These are phyloP conservation scores for Melastoma malabathricum DNA, from an alignment of 345 rosid species.

Conservation along the genomic window DNA sequence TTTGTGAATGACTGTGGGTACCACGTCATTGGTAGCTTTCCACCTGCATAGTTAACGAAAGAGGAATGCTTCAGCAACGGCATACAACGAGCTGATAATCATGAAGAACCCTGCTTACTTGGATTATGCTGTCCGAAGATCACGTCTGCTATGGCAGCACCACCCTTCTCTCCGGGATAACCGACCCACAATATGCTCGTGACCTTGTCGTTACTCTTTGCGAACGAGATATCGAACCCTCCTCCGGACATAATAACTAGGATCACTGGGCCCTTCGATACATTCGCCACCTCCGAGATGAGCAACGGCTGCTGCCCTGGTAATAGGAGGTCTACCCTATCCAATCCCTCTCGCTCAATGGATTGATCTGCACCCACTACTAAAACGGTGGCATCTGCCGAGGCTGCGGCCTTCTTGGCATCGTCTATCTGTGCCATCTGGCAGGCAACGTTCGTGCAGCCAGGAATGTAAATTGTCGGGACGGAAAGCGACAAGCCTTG, in stretches of 20 bases:
- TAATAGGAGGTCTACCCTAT: constrained; percentile 47
- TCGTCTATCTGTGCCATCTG: constrained; percentile 41
- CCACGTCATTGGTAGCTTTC: constrained; percentile 95
- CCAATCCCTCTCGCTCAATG: constrained; percentile 53
- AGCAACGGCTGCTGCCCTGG: constrained; percentile 69
- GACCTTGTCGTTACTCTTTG: constrained; percentile 46
- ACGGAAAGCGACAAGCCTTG: constrained; percentile 54
- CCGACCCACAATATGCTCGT: constrained; percentile 84
- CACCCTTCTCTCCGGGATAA: constrained; percentile 91
- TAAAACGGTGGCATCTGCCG: constrained; percentile 68
- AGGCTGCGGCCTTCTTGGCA: constrained; percentile 40
- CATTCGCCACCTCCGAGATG: constrained; percentile 52
- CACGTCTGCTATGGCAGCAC: constrained; percentile 81
- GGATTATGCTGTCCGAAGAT: constrained; percentile 72
- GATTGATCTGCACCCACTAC: constrained; percentile 75
- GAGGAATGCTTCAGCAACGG: background rate
- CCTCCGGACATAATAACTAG: constrained; percentile 97
- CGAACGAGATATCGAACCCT: constrained; percentile 66
- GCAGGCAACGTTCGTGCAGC: constrained; percentile 68
- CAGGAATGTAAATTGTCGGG: constrained; percentile 40
- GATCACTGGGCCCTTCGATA: constrained; percentile 66
- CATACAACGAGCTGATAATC: background rate
- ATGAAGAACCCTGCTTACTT: constrained; percentile 25
- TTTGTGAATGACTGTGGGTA: constrained; percentile 67
- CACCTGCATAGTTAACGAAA: constrained; percentile 30